Evolutionary conservation across 1,284 basidiomycete genomes (phyloP), one percentile per base, ranked within the genome.

Genomic region (Leucoagaricus sp.): DNA sequence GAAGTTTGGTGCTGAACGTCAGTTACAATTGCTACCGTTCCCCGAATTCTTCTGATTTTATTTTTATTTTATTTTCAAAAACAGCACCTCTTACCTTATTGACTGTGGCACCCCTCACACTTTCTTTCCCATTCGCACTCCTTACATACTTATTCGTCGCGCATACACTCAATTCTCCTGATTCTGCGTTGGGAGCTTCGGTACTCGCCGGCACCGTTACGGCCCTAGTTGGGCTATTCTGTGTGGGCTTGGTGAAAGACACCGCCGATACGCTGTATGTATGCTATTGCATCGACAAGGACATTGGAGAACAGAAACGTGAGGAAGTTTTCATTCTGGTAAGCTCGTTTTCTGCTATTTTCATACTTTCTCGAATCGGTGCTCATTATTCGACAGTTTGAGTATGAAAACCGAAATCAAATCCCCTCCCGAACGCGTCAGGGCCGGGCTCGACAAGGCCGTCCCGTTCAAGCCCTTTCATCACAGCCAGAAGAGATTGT

Each of bases 271-370:
- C 93, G 2, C 67, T 96, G 51, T 96, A 93, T 67, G 80, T 96
- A 40, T 96, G 94, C 66, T 93, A 93, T 67, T 91, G 92, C 64
- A 91, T 96, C 53, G 93, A 95, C 67, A 85, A 87, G 62, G 90
- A 91, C 49, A 74, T 80, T 1, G 89, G 89, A 0, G 80, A 82
- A 41, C 73, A 75, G 46, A 83, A 84, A 58, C 79, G 82, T 51
- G 80, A 84, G 49, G 85, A 91, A 65, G 89, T 91, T 10, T 87
- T 87, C 60, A 74, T 80, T 48, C 85, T 87, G 38, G 86, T 93
- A 67, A 70, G 89, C 79, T 4, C 3, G n/a, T 6, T 33, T 26
- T 17, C 19, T 23, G 29, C 25, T 36, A n/a, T 9, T 15, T 49
- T 51, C 26, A 21, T 26, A 12, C 33, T 3, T 40, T n/a, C 13